Base-by-base conservation (phyloP, 371 early-diverging fungal genomes). In the Umbelopsis sp. region DNA sequence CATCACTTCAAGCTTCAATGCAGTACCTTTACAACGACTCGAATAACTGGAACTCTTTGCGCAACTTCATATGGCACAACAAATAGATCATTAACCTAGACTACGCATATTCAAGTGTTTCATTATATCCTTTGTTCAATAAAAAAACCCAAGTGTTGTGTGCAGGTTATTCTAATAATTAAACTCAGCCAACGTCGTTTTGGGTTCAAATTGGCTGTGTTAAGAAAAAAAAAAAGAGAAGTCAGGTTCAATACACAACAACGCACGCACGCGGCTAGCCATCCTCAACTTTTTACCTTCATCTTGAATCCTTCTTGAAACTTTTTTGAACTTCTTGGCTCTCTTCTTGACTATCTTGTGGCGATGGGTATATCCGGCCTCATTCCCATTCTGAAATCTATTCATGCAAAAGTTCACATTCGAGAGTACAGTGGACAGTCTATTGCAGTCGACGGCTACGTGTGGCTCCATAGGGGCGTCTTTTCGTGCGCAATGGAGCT, bases 1-100 rank as follows among this genome's bases (percentile, higher is more conserved):
- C 93, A 37, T 94, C 96, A 18, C 86, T 98, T 65, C 92, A 92
- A 80, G 87, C 93, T 44, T 95, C 95, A 22, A 98, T 98, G 99
- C 92, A 93, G 71, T 97, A 97, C 73, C 87, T 96, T 45, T 96
- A 96, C 78, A 80, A 87, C 52, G 95, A 96, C 72, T 93, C 94
- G 5, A 91, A 96, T 76, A 74, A 77, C 53, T 97, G 95, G 93
- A 75, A 83, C 51, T 87, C 89, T 46, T 80, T 94, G 41, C 86
- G 86, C 71, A 96, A 88, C 67, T 87, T 92, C 63, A 72, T 96
- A 57, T 94, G 93, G 94, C 95, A 94, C 70, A 96, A 96, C 82
- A 91, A 92, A 85, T 95, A 92, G 73, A 74, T 12, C 29, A 9
- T 35, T 35, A 16, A 32, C 7, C 18, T 57, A 29, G 32, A 53